These are phyloP conservation scores for Leishmania arabica DNA, from an alignment of 208 protist species.

Conservation along the genomic window DNA sequence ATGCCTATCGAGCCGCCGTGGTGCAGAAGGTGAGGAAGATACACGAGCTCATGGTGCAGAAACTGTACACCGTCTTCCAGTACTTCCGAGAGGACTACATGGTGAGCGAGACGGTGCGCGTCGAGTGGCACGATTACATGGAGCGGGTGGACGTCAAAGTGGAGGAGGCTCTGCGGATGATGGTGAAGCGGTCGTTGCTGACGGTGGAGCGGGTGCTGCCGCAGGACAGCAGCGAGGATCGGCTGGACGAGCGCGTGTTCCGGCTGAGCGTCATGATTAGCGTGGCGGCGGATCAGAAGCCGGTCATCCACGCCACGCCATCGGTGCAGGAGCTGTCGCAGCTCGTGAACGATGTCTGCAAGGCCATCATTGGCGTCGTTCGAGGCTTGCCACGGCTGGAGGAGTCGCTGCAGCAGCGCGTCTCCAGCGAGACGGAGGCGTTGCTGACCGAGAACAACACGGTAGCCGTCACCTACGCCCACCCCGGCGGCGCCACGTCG, in stretches of 20 bases:
- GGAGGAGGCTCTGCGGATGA: slow-evolving; percentile 94
- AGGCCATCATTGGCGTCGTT: slow-evolving; percentile 92
- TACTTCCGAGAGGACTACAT: slow-evolving; percentile 94
- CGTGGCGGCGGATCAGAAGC: slow-evolving; percentile 69
- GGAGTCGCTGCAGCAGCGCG: slow-evolving; percentile 58
- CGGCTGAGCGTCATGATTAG: slow-evolving; percentile 94
- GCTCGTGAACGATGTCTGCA: slow-evolving; percentile 91
- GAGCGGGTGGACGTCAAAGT: slow-evolving; percentile 93
- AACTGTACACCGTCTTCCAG: slow-evolving; percentile 83
- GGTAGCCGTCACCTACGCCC: slow-evolving; percentile 56
- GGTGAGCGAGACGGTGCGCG: slow-evolving; percentile 70
- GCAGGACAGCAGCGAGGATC: slow-evolving; percentile 89
- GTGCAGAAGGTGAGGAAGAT: slow-evolving; percentile 76
- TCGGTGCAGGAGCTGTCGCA: slow-evolving; percentile 88
- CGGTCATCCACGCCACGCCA: slow-evolving; percentile 90
- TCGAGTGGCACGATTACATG: slow-evolving; percentile 94
- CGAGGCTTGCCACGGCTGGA: slow-evolving; percentile 90
- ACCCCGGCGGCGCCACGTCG: slow-evolving; percentile 46
- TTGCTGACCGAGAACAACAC: slow-evolving; percentile 59
- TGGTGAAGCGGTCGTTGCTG: slow-evolving; percentile 95
- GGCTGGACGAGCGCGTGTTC: slow-evolving; percentile 93
- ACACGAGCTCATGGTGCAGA: slow-evolving; percentile 84
- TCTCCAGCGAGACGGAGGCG: slow-evolving; percentile 59
- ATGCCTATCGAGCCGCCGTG: slow-evolving; percentile 73
- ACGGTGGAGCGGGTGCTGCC: slow-evolving; percentile 91